Evolutionary conservation across 441 rosid genomes (phyloP).

Genomic region (Raphanus hybrid): DNA sequence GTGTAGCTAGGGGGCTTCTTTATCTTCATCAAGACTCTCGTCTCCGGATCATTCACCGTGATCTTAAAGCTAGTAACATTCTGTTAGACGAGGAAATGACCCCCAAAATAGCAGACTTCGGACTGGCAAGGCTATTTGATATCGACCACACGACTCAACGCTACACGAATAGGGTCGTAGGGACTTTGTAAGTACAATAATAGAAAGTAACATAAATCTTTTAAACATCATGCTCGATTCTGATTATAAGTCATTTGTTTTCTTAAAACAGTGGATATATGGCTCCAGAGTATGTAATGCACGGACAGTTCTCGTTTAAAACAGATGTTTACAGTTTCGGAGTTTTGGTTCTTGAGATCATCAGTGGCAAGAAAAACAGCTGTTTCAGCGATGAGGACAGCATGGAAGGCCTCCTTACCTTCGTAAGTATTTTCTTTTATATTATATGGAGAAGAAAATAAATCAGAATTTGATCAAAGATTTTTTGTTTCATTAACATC

Average conservation of each 20-base stretch:
- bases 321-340: conserved; percentile 58
- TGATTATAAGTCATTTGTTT: conserved; percentile 16
- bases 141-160: conserved; percentile 44
- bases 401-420: conserved; percentile 42
- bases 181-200: conserved; percentile 52
- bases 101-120: conserved; percentile 54
- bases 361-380: conserved; percentile 50
- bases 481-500: neutral
- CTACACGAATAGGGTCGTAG: conserved; percentile 45
- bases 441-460: neutral
- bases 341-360: conserved; percentile 54
- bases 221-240: neutral
- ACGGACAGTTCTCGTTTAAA: conserved; percentile 54
- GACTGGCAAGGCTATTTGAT: conserved; percentile 48
- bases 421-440: conserved; percentile 39
- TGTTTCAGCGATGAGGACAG: conserved; percentile 39
- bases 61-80: conserved; percentile 51
- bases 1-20: conserved; percentile 54
- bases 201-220: neutral
- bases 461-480: neutral
- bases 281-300: conserved; percentile 57
- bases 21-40: conserved; percentile 60
- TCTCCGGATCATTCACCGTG: conserved; percentile 51
- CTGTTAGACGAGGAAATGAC: conserved; percentile 48
- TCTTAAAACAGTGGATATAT: conserved; percentile 51